Conservation (phyloP, 2,329 filamentous ascomycete species). For the Colletotrichum liriopes region DNA sequence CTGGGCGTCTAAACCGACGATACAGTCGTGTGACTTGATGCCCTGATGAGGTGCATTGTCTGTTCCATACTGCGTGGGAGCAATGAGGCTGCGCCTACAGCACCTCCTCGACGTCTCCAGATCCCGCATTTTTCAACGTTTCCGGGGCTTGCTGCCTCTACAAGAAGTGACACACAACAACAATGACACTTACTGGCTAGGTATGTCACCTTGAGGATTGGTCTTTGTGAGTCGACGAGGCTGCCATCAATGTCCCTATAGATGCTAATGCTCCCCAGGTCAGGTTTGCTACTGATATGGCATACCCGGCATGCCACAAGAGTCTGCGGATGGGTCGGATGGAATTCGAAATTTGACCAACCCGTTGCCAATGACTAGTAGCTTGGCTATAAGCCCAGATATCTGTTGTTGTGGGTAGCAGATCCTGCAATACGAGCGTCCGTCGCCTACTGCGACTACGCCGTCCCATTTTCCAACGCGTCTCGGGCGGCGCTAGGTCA, state of each 20-base stretch:
- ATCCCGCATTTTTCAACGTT: not conserved
- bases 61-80: not conserved
- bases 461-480: not conserved
- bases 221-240: not conserved
- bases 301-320: not conserved
- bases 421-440: not conserved
- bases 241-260: not conserved
- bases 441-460: not conserved
- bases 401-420: not conserved
- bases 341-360: not conserved
- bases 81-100: not conserved
- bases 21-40: not conserved
- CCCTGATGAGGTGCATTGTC: not conserved
- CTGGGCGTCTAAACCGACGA: not conserved
- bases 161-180: not conserved
- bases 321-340: no score
- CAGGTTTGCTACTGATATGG: not conserved
- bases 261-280: not conserved
- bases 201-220: not conserved
- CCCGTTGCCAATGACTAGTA: not conserved
- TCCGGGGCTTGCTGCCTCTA: not conserved
- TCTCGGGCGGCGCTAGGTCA: not conserved
- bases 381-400: no score
- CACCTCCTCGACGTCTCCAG: no score
- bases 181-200: not conserved